These are phyloP conservation scores for Arthroderma sp. DNA, from an alignment of 2,329 filamentous ascomycete genomes.

Conservation along the genomic window DNA sequence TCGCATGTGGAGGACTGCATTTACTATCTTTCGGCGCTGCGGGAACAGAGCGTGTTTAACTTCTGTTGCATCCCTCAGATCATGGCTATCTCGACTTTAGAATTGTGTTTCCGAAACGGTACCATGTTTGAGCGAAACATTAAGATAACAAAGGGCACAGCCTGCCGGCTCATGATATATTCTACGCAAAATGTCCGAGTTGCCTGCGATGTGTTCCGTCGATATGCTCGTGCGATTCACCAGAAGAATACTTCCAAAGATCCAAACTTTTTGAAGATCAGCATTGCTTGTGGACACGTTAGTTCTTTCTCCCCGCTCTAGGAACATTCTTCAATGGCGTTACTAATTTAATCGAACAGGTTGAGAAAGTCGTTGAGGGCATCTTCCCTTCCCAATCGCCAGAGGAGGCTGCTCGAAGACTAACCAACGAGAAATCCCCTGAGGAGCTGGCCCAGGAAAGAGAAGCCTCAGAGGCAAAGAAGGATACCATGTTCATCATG, in stretches of 20 bases:
- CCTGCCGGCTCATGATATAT: conserved; percentile 81
- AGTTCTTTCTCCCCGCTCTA: conserved; percentile 16
- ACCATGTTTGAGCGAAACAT: conserved; percentile 73
- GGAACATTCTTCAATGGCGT: neutral
- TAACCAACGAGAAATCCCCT: conserved; percentile 44
- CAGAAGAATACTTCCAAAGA: conserved; percentile 90
- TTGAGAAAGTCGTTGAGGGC: conserved; percentile 89
- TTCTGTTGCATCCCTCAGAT: conserved; percentile 93
- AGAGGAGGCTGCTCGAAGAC: conserved; percentile 40
- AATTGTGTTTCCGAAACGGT: conserved; percentile 84
- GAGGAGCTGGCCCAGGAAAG: conserved; percentile 38
- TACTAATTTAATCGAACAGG: conserved; percentile 39
- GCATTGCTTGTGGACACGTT: conserved; percentile 77
- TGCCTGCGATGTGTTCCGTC: conserved; percentile 70
- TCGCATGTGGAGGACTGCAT: conserved; percentile 82
- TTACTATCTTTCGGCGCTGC: conserved; percentile 93
- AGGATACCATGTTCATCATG: conserved; percentile 30
- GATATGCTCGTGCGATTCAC: conserved; percentile 68
- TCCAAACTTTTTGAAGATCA: conserved; percentile 85
- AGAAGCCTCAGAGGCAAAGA: conserved; percentile 40
- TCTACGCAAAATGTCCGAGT: conserved; percentile 80
- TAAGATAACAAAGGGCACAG: conserved; percentile 93
- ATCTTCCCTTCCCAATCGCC: conserved; percentile 79
- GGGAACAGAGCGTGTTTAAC: conserved; percentile 97
- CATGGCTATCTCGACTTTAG: conserved; percentile 94